Conservation (phyloP, 306 rosid genomes). For the Urtica urens region DNA sequence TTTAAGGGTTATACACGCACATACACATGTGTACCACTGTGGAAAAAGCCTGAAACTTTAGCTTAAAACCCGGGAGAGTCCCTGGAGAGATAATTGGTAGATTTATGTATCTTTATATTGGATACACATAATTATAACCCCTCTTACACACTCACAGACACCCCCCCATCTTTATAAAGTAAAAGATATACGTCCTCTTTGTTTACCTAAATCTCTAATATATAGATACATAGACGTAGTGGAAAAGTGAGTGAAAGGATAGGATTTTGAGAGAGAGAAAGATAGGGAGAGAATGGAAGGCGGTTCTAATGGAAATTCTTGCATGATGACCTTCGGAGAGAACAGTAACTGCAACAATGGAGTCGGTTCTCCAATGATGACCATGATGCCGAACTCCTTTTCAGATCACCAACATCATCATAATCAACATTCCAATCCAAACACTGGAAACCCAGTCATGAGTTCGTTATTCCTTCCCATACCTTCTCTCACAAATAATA, state of each 20-base stretch:
- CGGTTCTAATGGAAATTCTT: constrained; percentile 30
- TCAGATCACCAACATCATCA: constrained; percentile 26
- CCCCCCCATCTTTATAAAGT: not conserved
- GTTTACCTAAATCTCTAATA: not conserved
- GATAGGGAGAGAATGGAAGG: constrained; percentile 42
- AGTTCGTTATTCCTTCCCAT: not conserved
- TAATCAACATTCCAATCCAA: constrained; percentile 21
- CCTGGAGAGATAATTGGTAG: not conserved
- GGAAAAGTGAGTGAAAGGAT: not conserved
- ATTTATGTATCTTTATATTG: not conserved
- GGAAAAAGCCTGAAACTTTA: constrained; percentile 43
- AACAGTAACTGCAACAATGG: constrained; percentile 36
- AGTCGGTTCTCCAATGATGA: constrained; percentile 39
- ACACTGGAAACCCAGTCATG: too few relatives aligned
- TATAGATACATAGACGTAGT: not conserved
- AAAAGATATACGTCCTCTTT: too few relatives aligned
- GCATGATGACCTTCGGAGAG: constrained; percentile 61
- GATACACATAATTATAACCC: not conserved
- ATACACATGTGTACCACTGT: constrained; percentile 23
- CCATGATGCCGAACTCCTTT: constrained; percentile 44
- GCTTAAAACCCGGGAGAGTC: constrained; percentile 87
- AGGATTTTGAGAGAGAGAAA: constrained; percentile 12
- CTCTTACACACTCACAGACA: not conserved
- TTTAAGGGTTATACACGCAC: constrained; percentile 24
- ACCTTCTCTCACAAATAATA: constrained; percentile 26